Conservation (phyloP, 2,329 filamentous ascomycete genomes). For the Fusarium succisae region DNA sequence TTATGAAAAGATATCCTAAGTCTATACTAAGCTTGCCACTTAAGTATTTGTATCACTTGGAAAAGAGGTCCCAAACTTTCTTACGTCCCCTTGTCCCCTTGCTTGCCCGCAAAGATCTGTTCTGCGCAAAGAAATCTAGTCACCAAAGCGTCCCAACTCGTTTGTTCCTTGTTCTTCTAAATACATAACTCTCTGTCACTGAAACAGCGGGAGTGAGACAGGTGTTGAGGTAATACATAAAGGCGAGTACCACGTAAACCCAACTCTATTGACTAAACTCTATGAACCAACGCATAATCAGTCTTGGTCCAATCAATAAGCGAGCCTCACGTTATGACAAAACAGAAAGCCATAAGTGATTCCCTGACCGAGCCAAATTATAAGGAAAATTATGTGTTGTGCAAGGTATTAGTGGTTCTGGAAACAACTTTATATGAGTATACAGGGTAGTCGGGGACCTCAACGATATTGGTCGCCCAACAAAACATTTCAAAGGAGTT, state of each 20-base stretch:
- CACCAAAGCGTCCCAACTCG: not conserved
- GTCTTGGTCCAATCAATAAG: not conserved
- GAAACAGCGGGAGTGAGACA: not conserved
- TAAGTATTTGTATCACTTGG: not conserved
- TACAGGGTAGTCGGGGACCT: not conserved
- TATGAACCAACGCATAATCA: no score
- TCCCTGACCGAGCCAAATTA: no score
- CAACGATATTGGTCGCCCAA: accelerated
- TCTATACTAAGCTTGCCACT: not conserved
- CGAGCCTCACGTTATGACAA: not conserved
- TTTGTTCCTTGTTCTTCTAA: not conserved
- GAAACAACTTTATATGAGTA: not conserved
- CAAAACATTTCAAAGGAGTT: not conserved
- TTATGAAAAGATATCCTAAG: not conserved
- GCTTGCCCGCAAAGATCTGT: not conserved
- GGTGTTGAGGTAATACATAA: not conserved
- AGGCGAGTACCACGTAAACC: not conserved
- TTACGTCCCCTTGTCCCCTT: not conserved
- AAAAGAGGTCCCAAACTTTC: not conserved
- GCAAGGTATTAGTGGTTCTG: not conserved
- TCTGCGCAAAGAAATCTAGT: not conserved
- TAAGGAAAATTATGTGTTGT: no score
- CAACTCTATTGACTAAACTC: not conserved
- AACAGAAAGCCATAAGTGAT: no score
- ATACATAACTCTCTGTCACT: not conserved